Conservation (phyloP, 345 rosid species). For the Salix brachista region DNA sequence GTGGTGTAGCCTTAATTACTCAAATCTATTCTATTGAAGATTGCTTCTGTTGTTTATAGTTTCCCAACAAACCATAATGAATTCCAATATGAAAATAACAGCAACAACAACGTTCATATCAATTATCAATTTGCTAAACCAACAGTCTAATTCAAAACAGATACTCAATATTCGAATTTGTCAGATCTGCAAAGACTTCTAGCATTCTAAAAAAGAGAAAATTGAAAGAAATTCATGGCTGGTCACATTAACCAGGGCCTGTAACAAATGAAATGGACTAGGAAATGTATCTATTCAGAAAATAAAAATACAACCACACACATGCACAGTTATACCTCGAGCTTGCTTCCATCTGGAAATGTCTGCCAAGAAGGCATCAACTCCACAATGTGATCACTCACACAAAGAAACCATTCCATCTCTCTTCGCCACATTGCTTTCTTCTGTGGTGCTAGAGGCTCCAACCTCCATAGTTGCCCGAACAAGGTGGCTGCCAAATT, state of each 20-base stretch:
- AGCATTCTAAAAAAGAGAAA: neutral
- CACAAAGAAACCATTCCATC: constrained; percentile 93
- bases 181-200: neutral
- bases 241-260: neutral
- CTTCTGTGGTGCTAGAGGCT: constrained; percentile 74
- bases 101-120: neutral
- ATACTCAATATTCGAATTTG: neutral
- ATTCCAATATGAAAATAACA: neutral
- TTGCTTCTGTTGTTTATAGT: neutral
- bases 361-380: constrained; percentile 93
- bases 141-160: neutral
- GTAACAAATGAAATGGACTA: neutral
- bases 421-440: constrained; percentile 97
- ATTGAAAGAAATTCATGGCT: neutral
- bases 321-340: constrained; percentile 55
- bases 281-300: neutral
- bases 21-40: neutral
- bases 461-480: constrained; percentile 97
- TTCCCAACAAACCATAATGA: neutral
- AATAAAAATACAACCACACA: neutral
- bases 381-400: constrained; percentile 94
- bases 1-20: neutral
- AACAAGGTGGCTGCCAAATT: constrained; percentile 68
- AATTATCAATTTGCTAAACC: neutral
- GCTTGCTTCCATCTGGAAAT: constrained; percentile 90